phyloP scores from a whole-genome alignment of 2,329 filamentous ascomycete species.

The Claviceps humidiphila region DNA sequence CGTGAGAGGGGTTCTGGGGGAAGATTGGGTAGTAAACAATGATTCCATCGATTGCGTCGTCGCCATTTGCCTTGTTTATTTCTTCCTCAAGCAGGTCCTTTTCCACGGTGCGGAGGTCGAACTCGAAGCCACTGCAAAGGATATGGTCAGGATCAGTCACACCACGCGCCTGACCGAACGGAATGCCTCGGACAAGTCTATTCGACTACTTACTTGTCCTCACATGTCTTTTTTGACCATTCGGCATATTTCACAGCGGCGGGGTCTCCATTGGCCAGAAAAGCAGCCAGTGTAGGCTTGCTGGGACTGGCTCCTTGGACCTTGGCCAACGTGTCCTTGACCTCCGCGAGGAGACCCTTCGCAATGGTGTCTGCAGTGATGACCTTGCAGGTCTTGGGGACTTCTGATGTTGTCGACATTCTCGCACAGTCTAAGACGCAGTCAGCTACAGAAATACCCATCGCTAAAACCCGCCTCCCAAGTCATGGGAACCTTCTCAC shows the following conservation, averaged over 20 bases:
- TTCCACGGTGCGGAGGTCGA: conserved; percentile 69
- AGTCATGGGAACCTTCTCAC: neutral
- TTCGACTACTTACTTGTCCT: conserved; percentile 65
- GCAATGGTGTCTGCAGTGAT: conserved; percentile 80
- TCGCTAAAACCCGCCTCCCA: no score
- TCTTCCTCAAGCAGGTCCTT: conserved; percentile 85
- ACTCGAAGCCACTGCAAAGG: conserved; percentile 63
- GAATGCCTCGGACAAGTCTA: neutral
- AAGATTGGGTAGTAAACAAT: conserved; percentile 99
- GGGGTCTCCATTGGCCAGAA: conserved; percentile 83
- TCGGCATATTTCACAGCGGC: conserved; percentile 89
- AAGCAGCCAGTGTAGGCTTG: conserved; percentile 72
- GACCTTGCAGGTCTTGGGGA: conserved; percentile 74
- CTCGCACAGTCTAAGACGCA: neutral
- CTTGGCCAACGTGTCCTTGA: conserved; percentile 59
- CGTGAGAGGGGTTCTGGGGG: conserved; percentile 62
- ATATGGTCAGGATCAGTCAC: conserved; percentile 5
- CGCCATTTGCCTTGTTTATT: conserved; percentile 72
- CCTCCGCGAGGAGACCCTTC: conserved; percentile 66
- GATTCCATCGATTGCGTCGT: conserved; percentile 68
- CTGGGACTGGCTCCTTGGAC: conserved; percentile 42
- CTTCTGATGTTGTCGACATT: conserved; percentile 19
- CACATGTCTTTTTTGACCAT: conserved; percentile 92
- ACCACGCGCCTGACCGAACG: neutral
- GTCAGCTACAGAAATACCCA: no score